Percentiles rank a stretch among this genome's conserved stretches.
Conservation (phyloP, 2,329 filamentous ascomycete genomes). For the Hypoxylon rubiginosum region DNA sequence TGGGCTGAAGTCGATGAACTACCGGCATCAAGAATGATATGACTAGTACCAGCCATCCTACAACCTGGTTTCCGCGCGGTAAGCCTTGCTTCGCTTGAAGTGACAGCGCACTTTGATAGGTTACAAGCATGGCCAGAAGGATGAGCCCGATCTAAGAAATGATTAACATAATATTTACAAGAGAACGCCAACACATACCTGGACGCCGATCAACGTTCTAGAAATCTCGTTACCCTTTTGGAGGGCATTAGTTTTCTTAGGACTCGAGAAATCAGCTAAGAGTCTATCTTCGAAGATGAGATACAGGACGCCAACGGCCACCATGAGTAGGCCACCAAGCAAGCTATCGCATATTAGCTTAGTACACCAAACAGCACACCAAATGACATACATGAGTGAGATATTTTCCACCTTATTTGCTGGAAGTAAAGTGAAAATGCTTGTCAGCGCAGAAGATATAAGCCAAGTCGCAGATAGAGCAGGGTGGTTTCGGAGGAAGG, state of each 20-base stretch:
- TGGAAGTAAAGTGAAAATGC: constrained; percentile 86
- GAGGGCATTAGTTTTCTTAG: constrained; percentile 43
- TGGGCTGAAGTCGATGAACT: constrained; percentile 83
- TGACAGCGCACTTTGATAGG: constrained; percentile 85
- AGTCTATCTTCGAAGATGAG: constrained; percentile 80
- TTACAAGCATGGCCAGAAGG: constrained; percentile 85
- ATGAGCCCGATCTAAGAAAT: constrained; percentile 76
- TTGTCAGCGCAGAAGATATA: constrained; percentile 84
- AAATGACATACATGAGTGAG: constrained; percentile 53
- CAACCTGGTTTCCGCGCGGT: constrained; percentile 86
- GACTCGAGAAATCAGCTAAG: constrained; percentile 60
- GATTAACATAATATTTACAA: constrained; percentile 29
- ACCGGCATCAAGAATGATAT: constrained; percentile 84
- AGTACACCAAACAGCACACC: background rate
- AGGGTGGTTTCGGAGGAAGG: constrained; percentile 77
- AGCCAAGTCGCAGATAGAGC: constrained; percentile 79
- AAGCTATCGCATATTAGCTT: constrained; percentile 64
- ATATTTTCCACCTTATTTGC: constrained; percentile 87
- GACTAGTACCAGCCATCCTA: constrained; percentile 86
- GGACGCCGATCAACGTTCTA: constrained; percentile 73
- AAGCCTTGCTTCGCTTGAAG: constrained; percentile 88
- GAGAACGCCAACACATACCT: constrained; percentile 60
- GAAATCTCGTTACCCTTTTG: constrained; percentile 61
- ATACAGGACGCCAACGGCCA: constrained; percentile 80
- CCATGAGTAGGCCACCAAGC: constrained; percentile 83